Evolutionary conservation across 73 alveolate species (phyloP), one percentile per base, ranked within the genome.

Genomic region (Paramecium pentaurelia): DNA sequence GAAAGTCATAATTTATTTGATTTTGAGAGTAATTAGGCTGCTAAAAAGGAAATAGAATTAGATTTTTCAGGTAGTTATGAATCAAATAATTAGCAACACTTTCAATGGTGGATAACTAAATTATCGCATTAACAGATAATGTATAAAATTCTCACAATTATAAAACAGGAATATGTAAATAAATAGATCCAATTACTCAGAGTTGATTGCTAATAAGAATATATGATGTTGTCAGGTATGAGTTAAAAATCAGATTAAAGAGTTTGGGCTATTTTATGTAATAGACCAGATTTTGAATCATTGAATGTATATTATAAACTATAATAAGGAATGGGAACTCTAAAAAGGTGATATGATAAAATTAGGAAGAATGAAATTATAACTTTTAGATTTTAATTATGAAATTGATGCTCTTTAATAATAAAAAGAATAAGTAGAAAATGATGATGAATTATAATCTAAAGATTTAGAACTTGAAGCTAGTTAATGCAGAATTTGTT

Each of bases 151-250:
- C 18, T 80, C 34, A 25, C 45, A 80, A 80, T 11, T 22, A 20
- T 22, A 80, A 42, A 54, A 54, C 68, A 80, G 91, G 91, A 80
- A 44, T 80, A 80, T 80, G 91, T 80, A 27, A 80, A 80, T 37
- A 80, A 80, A 80, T 22, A 80, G 54, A 22, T 42, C 14, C 91
- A 38, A 60, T 22, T 80, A 20, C 16, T 80, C 77, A 80, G 91
- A 80, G 47, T 80, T 18, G 91, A 80, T 40, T 80, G 91, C 37
- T 45, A 80, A 42, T 30, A 38, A 34, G 73, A 80, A n/a, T 42
- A 80, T 80, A 22, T 80, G 28, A 80, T 27, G 34, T 30, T 80
- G 47, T 47, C 70, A 44, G 54, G 91, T 1, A 80, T 80, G 28
- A 80, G 32, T 22, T 16, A 80, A 27, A 80, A 80, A 80, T 30